A percentile compares a stretch with the other conserved stretches of the same genome.
phyloP scores from a whole-genome alignment of 1,284 basidiomycete species.

The Apiotrichum sp. region DNA sequence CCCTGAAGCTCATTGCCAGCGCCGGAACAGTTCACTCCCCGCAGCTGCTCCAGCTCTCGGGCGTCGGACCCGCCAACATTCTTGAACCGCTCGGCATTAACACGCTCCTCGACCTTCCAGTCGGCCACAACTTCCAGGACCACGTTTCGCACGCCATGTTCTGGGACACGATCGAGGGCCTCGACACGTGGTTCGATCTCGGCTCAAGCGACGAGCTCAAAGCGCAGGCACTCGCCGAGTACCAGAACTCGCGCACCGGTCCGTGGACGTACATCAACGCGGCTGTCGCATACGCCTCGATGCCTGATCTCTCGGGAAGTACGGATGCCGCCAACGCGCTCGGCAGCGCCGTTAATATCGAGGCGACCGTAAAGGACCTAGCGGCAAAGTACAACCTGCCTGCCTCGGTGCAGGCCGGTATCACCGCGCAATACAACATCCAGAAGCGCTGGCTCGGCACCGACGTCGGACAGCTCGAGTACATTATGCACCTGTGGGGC shows the following conservation, averaged over 20 bases:
- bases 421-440: slow-evolving; percentile 33
- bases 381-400: slow-evolving; percentile 32
- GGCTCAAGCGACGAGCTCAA: slow-evolving; percentile 25
- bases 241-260: slow-evolving; percentile 25
- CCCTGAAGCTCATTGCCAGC: too few species aligned
- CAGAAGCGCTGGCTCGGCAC: slow-evolving; percentile 28
- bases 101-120: slow-evolving; percentile 8
- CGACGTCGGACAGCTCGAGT: slow-evolving; percentile 41
- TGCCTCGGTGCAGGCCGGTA: slow-evolving; percentile 29
- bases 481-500: slow-evolving; percentile 40
- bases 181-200: slow-evolving; percentile 38
- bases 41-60: slow-evolving; percentile 6
- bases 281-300: slow-evolving; percentile 35
- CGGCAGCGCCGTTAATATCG: slow-evolving; percentile 52
- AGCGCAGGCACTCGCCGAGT: slow-evolving; percentile 25
- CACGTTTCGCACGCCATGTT: slow-evolving; percentile 32
- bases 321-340: slow-evolving; percentile 16
- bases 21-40: slow-evolving; percentile 3
- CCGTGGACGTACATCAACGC: slow-evolving; percentile 45
- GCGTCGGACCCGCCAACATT: not conserved
- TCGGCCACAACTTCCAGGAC: slow-evolving; percentile 24
- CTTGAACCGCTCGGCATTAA: slow-evolving; percentile 10
- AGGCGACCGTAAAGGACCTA: slow-evolving; percentile 67
- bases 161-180: slow-evolving; percentile 20
- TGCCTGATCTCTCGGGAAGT: slow-evolving; percentile 24